These are phyloP conservation scores for Populus nigra DNA, from an alignment of 345 rosid species.

Conservation along the genomic window DNA sequence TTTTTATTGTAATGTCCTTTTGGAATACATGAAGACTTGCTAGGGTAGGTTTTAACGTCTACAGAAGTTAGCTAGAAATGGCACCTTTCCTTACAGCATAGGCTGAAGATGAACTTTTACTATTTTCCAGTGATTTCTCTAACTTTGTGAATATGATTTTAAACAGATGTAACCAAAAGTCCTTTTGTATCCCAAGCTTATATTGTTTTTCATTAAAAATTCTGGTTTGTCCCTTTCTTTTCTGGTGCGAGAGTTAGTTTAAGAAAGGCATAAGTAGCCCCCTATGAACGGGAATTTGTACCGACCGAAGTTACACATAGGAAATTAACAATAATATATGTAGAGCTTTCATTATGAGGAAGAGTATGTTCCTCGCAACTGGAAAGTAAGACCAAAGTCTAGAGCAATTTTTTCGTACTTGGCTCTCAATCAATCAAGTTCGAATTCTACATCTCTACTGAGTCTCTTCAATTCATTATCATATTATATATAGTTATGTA, in stretches of 20 bases:
- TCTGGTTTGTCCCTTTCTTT: constrained; percentile 24
- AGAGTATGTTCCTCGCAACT: constrained; percentile 23
- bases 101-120: too few species aligned
- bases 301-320: constrained; percentile 2
- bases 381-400: neutral
- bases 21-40: too few species aligned
- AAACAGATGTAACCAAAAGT: too few species aligned
- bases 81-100: too few species aligned
- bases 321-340: neutral
- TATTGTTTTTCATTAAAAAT: too few species aligned
- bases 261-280: constrained; percentile 30
- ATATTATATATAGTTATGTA: neutral
- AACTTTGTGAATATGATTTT: too few species aligned
- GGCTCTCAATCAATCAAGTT: neutral
- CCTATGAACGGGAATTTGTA: constrained; percentile 26
- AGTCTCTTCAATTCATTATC: neutral
- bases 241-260: constrained; percentile 31
- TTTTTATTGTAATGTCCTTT: too few species aligned
- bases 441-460: neutral
- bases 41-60: too few species aligned
- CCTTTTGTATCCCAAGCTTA: too few species aligned
- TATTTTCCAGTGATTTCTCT: too few species aligned
- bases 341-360: constrained; percentile 2
- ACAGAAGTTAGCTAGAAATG: too few species aligned
- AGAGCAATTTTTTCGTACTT: neutral